phyloP scores from a whole-genome alignment of 345 rosid species.

The Citrus medica region DNA sequence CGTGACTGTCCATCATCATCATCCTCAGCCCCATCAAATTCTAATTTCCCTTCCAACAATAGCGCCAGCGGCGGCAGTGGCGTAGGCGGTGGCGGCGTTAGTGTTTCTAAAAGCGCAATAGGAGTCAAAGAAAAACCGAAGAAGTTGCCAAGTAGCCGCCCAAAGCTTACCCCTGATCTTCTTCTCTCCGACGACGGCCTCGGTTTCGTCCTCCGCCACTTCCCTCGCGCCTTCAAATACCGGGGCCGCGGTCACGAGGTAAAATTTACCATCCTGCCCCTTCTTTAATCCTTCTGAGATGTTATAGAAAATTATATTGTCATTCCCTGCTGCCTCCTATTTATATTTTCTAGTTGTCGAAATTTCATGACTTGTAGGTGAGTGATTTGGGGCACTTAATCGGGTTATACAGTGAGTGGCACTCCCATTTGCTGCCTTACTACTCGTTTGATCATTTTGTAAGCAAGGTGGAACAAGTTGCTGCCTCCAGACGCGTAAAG shows the following conservation, averaged over 20 bases:
- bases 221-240: slow-evolving; percentile 74
- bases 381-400: slow-evolving; percentile 76
- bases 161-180: slow-evolving; percentile 80
- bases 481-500: slow-evolving; percentile 76
- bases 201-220: slow-evolving; percentile 81
- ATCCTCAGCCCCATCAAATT: slow-evolving; percentile 15
- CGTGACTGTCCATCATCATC: slow-evolving; percentile 72
- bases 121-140: slow-evolving; percentile 41
- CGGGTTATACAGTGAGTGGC: slow-evolving; percentile 81
- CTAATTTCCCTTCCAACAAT: slow-evolving; percentile 11
- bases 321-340: too few relatives aligned
- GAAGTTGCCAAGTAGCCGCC: slow-evolving; percentile 50
- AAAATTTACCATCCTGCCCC: not conserved
- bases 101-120: not conserved
- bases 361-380: slow-evolving; percentile 38
- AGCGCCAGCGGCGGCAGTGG: not conserved
- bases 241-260: slow-evolving; percentile 92
- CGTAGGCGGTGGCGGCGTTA: not conserved
- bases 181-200: slow-evolving; percentile 83
- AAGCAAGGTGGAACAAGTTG: slow-evolving; percentile 75
- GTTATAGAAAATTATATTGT: too few relatives aligned
- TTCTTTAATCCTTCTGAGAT: not conserved
- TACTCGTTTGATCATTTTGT: slow-evolving; percentile 85
- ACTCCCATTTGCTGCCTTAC: slow-evolving; percentile 73
- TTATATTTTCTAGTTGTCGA: not conserved